A percentile compares a stretch with the other conserved stretches of the same genome.
Evolutionary conservation across 2,329 filamentous ascomycete species (phyloP).

Genomic region (Stemphylium lycopersici): DNA sequence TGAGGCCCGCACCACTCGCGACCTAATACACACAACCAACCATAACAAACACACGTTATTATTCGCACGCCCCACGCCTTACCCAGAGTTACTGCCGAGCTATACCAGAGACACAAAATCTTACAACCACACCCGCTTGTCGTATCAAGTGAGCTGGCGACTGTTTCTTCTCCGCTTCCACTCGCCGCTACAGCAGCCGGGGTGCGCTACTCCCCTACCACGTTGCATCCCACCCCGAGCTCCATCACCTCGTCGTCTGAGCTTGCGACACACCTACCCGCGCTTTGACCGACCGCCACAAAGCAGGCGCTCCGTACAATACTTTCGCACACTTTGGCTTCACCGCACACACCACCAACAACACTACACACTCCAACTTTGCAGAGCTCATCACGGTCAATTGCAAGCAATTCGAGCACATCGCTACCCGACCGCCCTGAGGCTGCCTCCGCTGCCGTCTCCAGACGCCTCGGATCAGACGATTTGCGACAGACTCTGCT

Average conservation of each 20-base stretch:
- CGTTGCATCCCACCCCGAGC: conserved; percentile 35
- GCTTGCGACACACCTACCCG: conserved; percentile 8
- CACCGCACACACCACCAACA: conserved; percentile 15
- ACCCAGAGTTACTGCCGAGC: conserved; percentile 3
- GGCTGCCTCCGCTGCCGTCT: conserved; percentile 21
- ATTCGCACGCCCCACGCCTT: conserved; percentile 16
- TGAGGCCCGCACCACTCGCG: conserved; percentile 15
- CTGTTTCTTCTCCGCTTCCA: conserved; percentile 37
- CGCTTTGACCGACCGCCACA: conserved; percentile 1
- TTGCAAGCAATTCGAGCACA: conserved; percentile 26
- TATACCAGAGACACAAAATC: conserved; percentile 2
- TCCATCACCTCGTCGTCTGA: conserved; percentile 15
- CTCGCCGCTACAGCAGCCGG: conserved; percentile 32
- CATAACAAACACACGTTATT: conserved; percentile 30
- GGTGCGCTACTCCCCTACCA: conserved; percentile 30
- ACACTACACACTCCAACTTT: conserved; percentile 17
- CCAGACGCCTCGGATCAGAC: conserved; percentile 11
- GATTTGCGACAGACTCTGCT: conserved; percentile 3
- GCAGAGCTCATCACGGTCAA: conserved; percentile 20
- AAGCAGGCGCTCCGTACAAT: conserved; percentile 2
- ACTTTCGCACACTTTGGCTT: not conserved
- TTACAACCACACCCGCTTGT: conserved; percentile 14
- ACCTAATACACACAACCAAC: conserved; percentile 25
- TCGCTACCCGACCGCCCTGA: conserved; percentile 21
- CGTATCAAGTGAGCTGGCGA: conserved; percentile 10